A percentile compares a stretch with the other conserved stretches of the same genome.
Evolutionary conservation across 2,329 filamentous ascomycete species (phyloP).

Genomic region (Mycosphaerella sp.): DNA sequence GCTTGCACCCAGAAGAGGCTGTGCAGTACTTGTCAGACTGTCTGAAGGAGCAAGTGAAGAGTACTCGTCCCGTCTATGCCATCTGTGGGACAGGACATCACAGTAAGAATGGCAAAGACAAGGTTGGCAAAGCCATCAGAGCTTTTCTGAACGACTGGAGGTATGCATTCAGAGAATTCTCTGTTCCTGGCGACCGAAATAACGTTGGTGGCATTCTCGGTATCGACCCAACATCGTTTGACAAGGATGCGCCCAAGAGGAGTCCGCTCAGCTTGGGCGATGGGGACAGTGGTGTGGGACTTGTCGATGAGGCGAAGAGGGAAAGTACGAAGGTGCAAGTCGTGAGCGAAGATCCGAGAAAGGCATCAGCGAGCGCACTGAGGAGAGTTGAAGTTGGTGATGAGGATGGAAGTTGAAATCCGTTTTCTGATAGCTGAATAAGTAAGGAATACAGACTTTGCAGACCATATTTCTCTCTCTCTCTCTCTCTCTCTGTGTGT

Average conservation of each 20-base stretch:
- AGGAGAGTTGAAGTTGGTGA: conserved; percentile 16
- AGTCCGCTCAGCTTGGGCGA: conserved; percentile 34
- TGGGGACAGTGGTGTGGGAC: conserved; percentile 35
- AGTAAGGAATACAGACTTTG: too few relatives aligned
- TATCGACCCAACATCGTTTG: conserved; percentile 56
- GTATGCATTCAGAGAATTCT: conserved; percentile 94
- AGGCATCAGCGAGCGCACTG: conserved; percentile 13
- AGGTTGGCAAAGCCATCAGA: conserved; percentile 89
- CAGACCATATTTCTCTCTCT: too few relatives aligned
- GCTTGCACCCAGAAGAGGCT: conserved; percentile 96
- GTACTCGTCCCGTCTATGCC: conserved; percentile 72
- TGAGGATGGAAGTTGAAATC: conserved; percentile 13
- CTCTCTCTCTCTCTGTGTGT: too few relatives aligned
- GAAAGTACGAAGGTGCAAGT: conserved; percentile 34
- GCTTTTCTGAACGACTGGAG: conserved; percentile 91
- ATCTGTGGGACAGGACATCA: conserved; percentile 97
- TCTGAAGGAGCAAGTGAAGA: conserved; percentile 72
- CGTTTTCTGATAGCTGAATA: too few relatives aligned
- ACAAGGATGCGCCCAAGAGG: conserved; percentile 36
- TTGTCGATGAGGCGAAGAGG: conserved; percentile 26
- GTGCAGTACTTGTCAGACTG: conserved; percentile 89
- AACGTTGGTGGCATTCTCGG: conserved; percentile 63
- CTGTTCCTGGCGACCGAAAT: conserved; percentile 87
- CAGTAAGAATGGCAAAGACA: conserved; percentile 98
- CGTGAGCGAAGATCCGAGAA: conserved; percentile 33